Evolutionary conservation across 2,329 filamentous ascomycete genomes (phyloP), one percentile per base, ranked within the genome.

Genomic region (Botrytis hyacinthi): DNA sequence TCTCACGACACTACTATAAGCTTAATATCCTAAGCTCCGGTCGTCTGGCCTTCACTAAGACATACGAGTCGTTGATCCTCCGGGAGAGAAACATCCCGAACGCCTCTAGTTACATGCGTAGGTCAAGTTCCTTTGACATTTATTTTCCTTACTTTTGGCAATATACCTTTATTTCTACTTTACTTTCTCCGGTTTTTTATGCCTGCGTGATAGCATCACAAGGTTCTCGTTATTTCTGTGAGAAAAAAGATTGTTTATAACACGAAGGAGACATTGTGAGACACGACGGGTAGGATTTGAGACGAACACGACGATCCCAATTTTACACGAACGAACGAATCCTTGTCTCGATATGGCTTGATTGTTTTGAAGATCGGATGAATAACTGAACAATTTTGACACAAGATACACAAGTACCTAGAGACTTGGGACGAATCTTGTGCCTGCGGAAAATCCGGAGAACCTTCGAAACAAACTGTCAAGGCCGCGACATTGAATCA

Each of bases 1-100:
- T 40, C 35, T 16, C 22, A 42, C 37, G 12, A n/a, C n/a, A 20
- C 16, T 14, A 22, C 18, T 44, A n/a, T 29, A 29, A 37, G 63
- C 29, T 67, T 54, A 68, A 40, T 22, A 22, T 63, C 40, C 37
- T 32, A 54, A 54, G 37, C 40, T 68, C 32, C 46, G 26, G 20
- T 16, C 40, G 16, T 57, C 35, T 57, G 48, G 29, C 26, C 22
- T 57, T 57, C 35, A 42, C 48, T 26, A 42, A 57, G 26, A 29
- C 48, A 57, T 48, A 57, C 62, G 35, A 48, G 46, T 7, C 29
- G 42, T 32, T 37, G 62, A 59, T 69, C 66, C n/a, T 59, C 66
- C 66, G 66, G 66, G 40, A 69, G 40, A 42, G 66, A 42, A 32
- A 57, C 48, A 69, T 57, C 66, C 65, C 35, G 66, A 57, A 57